These are phyloP conservation scores for Megacollybia marginata DNA, from an alignment of 768 basidiomycete genomes.

Conservation along the genomic window DNA sequence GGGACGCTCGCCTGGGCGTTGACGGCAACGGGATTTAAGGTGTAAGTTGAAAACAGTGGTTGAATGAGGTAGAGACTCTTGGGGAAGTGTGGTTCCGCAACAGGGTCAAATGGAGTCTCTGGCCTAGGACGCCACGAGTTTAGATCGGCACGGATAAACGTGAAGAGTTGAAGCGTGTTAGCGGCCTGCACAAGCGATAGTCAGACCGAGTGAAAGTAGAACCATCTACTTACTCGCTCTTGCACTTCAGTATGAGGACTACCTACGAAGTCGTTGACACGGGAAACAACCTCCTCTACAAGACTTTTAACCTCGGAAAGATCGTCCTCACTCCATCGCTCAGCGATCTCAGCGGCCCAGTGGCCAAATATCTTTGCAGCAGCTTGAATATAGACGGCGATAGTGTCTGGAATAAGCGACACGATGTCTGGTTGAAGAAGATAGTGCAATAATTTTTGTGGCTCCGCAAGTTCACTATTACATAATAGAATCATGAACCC, in stretches of 20 bases:
- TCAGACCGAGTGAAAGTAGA: background rate
- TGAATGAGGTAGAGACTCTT: constrained; percentile 84
- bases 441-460: constrained; percentile 64
- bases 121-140: constrained; percentile 40
- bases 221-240: constrained; percentile 62
- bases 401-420: constrained; percentile 53
- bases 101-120: constrained; percentile 26
- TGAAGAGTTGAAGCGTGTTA: constrained; percentile 67
- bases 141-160: constrained; percentile 71
- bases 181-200: constrained; percentile 51
- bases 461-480: constrained; percentile 68
- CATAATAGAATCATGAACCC: background rate
- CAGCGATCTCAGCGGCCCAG: constrained; percentile 73
- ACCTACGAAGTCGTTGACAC: constrained; percentile 50
- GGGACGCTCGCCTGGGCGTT: constrained; percentile 77
- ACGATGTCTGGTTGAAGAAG: constrained; percentile 56
- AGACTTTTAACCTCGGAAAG: constrained; percentile 55
- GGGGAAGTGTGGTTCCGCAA: constrained; percentile 58
- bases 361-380: constrained; percentile 80
- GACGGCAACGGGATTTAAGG: constrained; percentile 78
- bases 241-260: constrained; percentile 83
- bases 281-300: constrained; percentile 54
- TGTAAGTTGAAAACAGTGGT: constrained; percentile 69
- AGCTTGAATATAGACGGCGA: constrained; percentile 78
- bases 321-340: constrained; percentile 69